Base-by-base conservation (phyloP, 768 basidiomycete species). In the Termitomyces sp. region DNA sequence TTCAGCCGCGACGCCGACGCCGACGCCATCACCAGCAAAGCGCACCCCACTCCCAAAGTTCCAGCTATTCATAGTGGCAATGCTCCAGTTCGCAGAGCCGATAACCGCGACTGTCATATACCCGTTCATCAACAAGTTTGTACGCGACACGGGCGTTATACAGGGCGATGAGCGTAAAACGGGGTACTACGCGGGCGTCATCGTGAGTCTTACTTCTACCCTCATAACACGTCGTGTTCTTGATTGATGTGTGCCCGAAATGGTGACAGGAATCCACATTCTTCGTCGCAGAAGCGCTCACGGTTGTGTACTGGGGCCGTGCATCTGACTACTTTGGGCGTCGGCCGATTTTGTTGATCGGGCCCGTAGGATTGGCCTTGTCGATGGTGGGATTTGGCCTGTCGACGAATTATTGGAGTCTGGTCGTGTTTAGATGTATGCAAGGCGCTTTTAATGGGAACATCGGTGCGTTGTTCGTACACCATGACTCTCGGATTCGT, bases 181-280 rank as follows among this genome's bases (percentile, higher is more conserved):
- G 5, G 81, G 81, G 3, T 82, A 81, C 65, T 83, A 79, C 66
- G 81, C 79, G 45, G 81, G 81, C 5, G 61, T 81, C 34, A 76
- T 82, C 36, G 81, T 81, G 58, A 63, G 74, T 66, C 4, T 29
- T n/a, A 32, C 66, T 20, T 68, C 70, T 0, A 38, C n/a, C 40
- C 7, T 42, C 17, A 25, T 25, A 25, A 11, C n/a, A 17, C 29
- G 43, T 10, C 17, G 3, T 20, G n/a, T 3, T 7, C 46, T 4
- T 57, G 20, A 38, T 54, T 20, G n/a, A 37, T 14, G 32, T 38
- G 29, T 29, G 1, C 38, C 11, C 29, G 34, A 15, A 15, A 45
- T 20, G 36, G 20, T 42, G 25, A 34, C 38, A 78, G 74, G 73
- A 77, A 68, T 77, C 74, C 15, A 56, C 64, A 2, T 78, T 77